phyloP scores from a whole-genome alignment of 805 yeast species.

The Lipomyces sp. region DNA sequence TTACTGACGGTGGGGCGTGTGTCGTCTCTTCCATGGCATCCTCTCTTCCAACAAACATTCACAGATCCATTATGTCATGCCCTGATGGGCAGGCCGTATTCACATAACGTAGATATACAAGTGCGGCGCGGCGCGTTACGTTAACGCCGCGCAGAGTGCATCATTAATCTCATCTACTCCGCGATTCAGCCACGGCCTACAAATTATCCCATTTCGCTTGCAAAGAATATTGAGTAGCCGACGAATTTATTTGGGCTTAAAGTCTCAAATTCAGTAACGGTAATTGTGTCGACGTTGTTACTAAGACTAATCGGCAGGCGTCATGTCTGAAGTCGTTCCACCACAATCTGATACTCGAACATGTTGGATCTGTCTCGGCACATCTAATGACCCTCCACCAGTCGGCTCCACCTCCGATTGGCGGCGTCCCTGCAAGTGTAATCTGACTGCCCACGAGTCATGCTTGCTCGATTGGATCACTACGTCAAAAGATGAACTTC shows the following conservation, averaged over 20 bases:
- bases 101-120: too few relatives aligned
- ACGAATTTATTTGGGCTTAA: not conserved
- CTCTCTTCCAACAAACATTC: not conserved
- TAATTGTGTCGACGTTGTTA: not conserved
- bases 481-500: conserved; percentile 16
- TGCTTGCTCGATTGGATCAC: conserved; percentile 52
- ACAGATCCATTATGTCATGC: not conserved
- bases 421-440: conserved; percentile 55
- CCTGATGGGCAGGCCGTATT: not conserved
- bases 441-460: conserved; percentile 52
- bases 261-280: not conserved
- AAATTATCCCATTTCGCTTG: not conserved
- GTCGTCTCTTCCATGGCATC: not conserved
- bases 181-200: too few relatives aligned
- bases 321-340: not conserved
- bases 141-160: too few relatives aligned
- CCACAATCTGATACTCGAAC: conserved; percentile 39
- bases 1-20: not conserved
- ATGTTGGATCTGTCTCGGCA: conserved; percentile 48
- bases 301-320: not conserved
- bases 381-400: conserved; percentile 46
- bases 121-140: too few relatives aligned
- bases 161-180: too few relatives aligned
- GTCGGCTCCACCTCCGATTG: conserved; percentile 48
- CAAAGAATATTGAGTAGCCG: not conserved